Evolutionary conservation across 768 basidiomycete genomes (phyloP).

Genomic region (Psilocybe cubensis): DNA sequence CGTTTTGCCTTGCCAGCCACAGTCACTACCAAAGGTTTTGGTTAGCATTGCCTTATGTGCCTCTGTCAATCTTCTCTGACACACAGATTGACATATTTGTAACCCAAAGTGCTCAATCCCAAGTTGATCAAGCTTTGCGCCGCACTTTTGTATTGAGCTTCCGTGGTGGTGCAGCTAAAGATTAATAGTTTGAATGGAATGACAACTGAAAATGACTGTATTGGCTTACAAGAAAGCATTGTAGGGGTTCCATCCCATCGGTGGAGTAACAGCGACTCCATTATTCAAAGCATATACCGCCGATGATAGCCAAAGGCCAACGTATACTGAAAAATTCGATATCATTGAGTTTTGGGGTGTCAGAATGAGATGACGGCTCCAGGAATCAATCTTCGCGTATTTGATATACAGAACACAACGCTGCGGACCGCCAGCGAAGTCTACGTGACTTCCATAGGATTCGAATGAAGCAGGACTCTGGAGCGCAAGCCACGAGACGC

Average conservation of each 20-base stretch:
- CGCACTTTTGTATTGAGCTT: constrained; percentile 42
- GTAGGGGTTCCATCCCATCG: constrained; percentile 55
- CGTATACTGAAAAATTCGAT: constrained; percentile 4
- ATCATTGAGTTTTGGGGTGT: constrained; percentile 1
- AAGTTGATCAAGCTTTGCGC: constrained; percentile 42
- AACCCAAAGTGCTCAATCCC: constrained; percentile 41
- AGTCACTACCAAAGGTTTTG: constrained; percentile 35
- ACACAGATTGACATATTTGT: constrained; percentile 47
- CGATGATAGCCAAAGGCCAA: constrained; percentile 15
- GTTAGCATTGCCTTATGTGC: background rate
- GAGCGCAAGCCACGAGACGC: background rate
- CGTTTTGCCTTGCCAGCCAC: constrained; percentile 51
- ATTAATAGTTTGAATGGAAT: background rate
- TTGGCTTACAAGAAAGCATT: constrained; percentile 46
- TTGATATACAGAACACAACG: background rate
- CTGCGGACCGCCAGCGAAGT: background rate
- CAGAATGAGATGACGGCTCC: background rate
- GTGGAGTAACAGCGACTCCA: constrained; percentile 44
- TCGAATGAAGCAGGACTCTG: background rate
- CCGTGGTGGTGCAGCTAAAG: constrained; percentile 43
- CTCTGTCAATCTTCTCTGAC: constrained; percentile 3
- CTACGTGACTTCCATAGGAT: background rate
- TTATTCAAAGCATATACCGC: constrained; percentile 34
- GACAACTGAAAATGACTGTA: background rate
- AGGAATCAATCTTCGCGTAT: background rate